A percentile compares a stretch with the other conserved stretches of the same genome.
phyloP scores from a whole-genome alignment of 2,329 filamentous ascomycete species.

The Cladosporium oxysporum region DNA sequence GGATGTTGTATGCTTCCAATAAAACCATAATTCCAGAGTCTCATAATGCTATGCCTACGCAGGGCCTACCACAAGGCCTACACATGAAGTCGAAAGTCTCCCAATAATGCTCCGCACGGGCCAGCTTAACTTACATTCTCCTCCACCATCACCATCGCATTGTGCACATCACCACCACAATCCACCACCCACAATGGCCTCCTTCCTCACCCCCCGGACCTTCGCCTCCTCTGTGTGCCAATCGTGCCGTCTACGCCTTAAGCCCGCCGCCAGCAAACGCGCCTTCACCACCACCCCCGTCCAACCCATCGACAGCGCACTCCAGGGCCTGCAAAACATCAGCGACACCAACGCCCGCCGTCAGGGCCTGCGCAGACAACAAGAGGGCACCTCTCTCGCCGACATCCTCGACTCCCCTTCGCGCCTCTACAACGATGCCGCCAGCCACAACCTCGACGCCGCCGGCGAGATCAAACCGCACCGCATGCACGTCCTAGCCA shows the following conservation, averaged over 20 bases:
- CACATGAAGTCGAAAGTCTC: too few relatives aligned
- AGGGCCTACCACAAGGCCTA: too few relatives aligned
- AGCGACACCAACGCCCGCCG: constrained; percentile 12
- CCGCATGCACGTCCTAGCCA: constrained; percentile 82
- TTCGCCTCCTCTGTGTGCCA: constrained; percentile 40
- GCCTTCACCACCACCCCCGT: constrained; percentile 38
- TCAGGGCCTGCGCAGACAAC: background rate
- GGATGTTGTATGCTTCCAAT: too few relatives aligned
- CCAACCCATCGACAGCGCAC: constrained; percentile 7
- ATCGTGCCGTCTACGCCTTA: constrained; percentile 40
- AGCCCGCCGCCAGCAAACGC: constrained; percentile 21
- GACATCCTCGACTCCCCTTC: constrained; percentile 7
- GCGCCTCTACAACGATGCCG: background rate
- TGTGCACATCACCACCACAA: background rate
- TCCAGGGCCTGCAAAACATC: constrained; percentile 11
- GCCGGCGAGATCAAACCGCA: constrained; percentile 55
- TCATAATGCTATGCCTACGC: too few relatives aligned
- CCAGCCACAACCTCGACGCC: constrained; percentile 17
- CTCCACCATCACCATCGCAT: too few relatives aligned
- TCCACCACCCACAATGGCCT: constrained; percentile 26
- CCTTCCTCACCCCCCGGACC: constrained; percentile 27
- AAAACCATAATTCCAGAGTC: too few relatives aligned
- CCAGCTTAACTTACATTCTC: too few relatives aligned
- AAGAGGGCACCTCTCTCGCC: background rate
- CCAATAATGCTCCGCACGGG: too few relatives aligned